phyloP scores from a whole-genome alignment of 345 rosid species.

The Moricandia arvensis region DNA sequence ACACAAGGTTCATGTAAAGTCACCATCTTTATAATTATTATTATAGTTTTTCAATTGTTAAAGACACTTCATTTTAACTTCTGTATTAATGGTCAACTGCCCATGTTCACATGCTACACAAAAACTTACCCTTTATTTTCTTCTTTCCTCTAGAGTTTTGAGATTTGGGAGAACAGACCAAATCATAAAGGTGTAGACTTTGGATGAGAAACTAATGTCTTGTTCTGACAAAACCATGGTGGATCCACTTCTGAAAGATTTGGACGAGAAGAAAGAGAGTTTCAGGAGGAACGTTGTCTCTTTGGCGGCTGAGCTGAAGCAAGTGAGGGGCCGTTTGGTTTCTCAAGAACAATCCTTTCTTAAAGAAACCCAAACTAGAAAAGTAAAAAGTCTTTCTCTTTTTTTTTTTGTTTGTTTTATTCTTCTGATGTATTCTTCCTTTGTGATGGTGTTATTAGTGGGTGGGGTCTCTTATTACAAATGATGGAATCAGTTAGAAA shows the following conservation, averaged over 20 bases:
- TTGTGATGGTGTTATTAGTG: background rate
- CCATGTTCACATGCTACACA: slow-evolving; percentile 48
- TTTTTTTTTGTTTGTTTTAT: background rate
- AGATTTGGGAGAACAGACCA: slow-evolving; percentile 18
- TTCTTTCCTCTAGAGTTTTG: background rate
- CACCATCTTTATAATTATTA: slow-evolving; percentile 15
- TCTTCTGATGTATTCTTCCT: slow-evolving; percentile 2
- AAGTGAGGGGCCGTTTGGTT: slow-evolving; percentile 75
- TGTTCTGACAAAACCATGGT: slow-evolving; percentile 24
- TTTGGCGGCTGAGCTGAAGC: slow-evolving; percentile 80
- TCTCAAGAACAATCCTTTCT: slow-evolving; percentile 69
- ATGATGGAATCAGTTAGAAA: background rate
- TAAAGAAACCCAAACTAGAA: slow-evolving; percentile 61
- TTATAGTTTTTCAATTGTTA: background rate
- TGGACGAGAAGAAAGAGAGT: slow-evolving; percentile 84
- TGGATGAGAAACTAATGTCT: slow-evolving; percentile 35
- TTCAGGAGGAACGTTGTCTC: slow-evolving; percentile 81
- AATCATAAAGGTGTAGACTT: background rate
- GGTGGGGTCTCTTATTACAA: slow-evolving; percentile 38
- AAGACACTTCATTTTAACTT: slow-evolving; percentile 16
- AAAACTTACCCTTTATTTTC: background rate
- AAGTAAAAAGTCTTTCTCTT: slow-evolving; percentile 43
- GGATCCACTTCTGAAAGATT: slow-evolving; percentile 83
- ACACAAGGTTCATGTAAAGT: slow-evolving; percentile 17
- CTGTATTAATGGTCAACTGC: slow-evolving; percentile 33